Conservation (phyloP, 2,329 filamentous ascomycete species). For the Penicillium brasilianum region DNA sequence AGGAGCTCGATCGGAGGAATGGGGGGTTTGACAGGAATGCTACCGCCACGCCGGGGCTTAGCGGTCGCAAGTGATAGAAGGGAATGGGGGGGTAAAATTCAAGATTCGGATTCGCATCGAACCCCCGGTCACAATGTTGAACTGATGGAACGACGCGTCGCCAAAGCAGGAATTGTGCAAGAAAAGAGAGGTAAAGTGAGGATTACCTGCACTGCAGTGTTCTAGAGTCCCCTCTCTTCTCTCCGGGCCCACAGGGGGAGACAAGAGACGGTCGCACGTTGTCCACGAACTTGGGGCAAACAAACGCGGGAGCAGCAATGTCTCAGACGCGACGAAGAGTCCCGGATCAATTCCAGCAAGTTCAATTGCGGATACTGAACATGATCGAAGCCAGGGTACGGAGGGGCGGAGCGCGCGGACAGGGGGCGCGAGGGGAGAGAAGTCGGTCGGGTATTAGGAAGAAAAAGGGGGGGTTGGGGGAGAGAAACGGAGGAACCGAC, state of each 20-base stretch:
- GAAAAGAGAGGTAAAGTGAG: slow-evolving; percentile 25
- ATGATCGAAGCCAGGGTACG: slow-evolving; percentile 31
- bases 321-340: slow-evolving; percentile 31
- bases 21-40: slow-evolving; percentile 24
- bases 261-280: slow-evolving; percentile 23
- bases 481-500: slow-evolving; percentile 10
- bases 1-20: slow-evolving; percentile 33
- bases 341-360: slow-evolving; percentile 11
- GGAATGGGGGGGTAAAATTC: slow-evolving; percentile 11
- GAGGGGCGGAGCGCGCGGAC: slow-evolving; percentile 30
- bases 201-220: slow-evolving; percentile 40
- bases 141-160: slow-evolving; percentile 23
- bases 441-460: slow-evolving; percentile 19
- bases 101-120: slow-evolving; percentile 17
- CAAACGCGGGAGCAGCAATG: slow-evolving; percentile 30
- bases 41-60: slow-evolving; percentile 16
- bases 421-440: slow-evolving; percentile 36
- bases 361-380: slow-evolving; percentile 30
- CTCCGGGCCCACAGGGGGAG: slow-evolving; percentile 29
- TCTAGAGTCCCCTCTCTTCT: slow-evolving; percentile 31
- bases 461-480: slow-evolving; percentile 17
- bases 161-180: slow-evolving; percentile 19
- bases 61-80: slow-evolving; percentile 20
- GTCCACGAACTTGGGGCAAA: slow-evolving; percentile 27
- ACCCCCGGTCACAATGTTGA: slow-evolving; percentile 30